A percentile compares a stretch with the other conserved stretches of the same genome.
Conservation (phyloP, 345 rosid species). For the Bruguiera gymnorhiza region DNA sequence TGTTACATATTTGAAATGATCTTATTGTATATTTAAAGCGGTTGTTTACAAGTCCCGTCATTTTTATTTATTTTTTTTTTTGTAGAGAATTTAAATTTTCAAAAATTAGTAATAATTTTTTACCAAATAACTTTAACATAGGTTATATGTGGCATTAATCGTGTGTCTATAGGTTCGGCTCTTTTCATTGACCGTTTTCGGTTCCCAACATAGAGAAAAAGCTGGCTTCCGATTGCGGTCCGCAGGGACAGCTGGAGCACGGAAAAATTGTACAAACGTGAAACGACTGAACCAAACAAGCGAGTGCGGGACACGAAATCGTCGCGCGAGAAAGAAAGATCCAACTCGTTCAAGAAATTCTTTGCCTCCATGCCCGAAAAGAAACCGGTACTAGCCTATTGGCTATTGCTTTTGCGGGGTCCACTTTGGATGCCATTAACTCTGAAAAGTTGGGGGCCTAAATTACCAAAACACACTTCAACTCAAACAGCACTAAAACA, state of each 20-base stretch:
- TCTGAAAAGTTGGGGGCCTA: neutral
- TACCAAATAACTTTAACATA: too few species aligned
- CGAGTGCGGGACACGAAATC: neutral
- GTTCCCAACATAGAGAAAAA: too few species aligned
- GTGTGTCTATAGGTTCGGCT: too few species aligned
- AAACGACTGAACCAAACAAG: fast-evolving
- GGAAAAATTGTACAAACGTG: neutral
- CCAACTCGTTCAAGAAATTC: conserved; percentile 6
- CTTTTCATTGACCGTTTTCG: too few species aligned
- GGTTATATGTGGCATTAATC: too few species aligned
- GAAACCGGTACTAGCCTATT: neutral
- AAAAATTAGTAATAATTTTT: too few species aligned
- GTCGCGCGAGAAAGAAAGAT: neutral
- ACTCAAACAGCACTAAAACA: neutral
- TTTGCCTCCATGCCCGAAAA: conserved; percentile 23
- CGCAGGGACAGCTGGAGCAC: too few species aligned
- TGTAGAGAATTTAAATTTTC: too few species aligned
- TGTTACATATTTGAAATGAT: neutral
- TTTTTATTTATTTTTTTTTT: too few species aligned
- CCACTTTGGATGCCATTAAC: neutral
- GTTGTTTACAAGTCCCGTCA: too few species aligned
- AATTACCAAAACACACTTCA: conserved; percentile 10
- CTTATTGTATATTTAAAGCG: too few species aligned
- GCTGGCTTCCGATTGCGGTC: too few species aligned
- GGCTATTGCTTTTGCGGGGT: conserved; percentile 13